These are phyloP conservation scores for Acer campestre DNA, from an alignment of 345 rosid genomes.

Conservation along the genomic window DNA sequence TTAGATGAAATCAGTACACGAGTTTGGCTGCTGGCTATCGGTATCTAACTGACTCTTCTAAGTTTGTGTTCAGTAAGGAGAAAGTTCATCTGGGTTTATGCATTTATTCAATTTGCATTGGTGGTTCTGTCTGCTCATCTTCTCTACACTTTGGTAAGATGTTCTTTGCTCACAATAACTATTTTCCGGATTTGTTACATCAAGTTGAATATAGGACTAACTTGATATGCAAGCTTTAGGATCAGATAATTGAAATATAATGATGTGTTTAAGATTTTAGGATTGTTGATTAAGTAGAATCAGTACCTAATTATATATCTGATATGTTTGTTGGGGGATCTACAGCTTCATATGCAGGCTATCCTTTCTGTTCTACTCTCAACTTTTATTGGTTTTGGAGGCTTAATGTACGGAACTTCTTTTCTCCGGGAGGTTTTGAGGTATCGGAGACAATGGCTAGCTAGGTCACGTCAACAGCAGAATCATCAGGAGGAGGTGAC, in stretches of 20 bases:
- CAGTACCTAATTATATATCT: not conserved
- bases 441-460: conserved; percentile 36
- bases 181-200: not conserved
- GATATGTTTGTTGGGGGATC: conserved; percentile 15
- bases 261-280: not conserved
- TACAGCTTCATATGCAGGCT: conserved; percentile 72
- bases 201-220: too few species aligned
- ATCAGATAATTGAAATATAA: not conserved
- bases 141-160: conserved; percentile 72
- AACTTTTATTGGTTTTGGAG: conserved; percentile 74
- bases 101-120: conserved; percentile 60
- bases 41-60: conserved; percentile 14
- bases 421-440: conserved; percentile 43
- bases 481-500: conserved; percentile 19
- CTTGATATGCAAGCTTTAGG: too few species aligned
- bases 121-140: conserved; percentile 79
- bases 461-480: conserved; percentile 26
- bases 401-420: conserved; percentile 63
- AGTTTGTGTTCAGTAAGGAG: conserved; percentile 51
- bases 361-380: conserved; percentile 72
- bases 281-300: not conserved
- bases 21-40: not conserved
- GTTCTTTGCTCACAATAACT: not conserved
- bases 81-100: conserved; percentile 72
- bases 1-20: not conserved